Base-by-base conservation (phyloP, 2,329 filamentous ascomycete species). In the Cordyceps javanica region DNA sequence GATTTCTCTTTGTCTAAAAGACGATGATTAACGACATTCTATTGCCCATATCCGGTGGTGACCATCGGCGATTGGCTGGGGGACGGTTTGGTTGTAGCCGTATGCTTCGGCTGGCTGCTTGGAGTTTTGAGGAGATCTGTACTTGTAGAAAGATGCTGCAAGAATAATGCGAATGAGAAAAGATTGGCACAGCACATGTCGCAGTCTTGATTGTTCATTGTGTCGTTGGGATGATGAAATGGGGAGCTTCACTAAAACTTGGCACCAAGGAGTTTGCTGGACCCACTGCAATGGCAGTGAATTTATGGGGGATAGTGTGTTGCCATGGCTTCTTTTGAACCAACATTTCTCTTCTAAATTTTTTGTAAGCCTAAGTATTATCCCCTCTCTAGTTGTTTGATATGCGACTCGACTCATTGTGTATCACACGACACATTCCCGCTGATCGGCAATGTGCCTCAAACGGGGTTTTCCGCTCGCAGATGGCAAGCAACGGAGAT, bases 111-210 rank as follows among this genome's bases (percentile, higher is more conserved):
- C 26, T 34, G 41, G 55, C n/a, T 32, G 14, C 19, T 26, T 7
- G 16, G 26, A 60, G 42, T 44, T 5, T 63, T 52, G 13, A 69
- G 59, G 9, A 68, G 44, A 13, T 53, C 61, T 25, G 70, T 71
- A 16, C 63, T 60, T 11, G 66, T 68, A 10, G 69, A 67, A 14
- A 73, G 57, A 36, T 68, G 56, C 34, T 74, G 72, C 5, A 74
- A 65, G 21, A 72, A 59, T 28, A 73, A 68, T 34, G 68, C 72
- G 58, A 74, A 68, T 5, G 71, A 71, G 25, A 74, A 66, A 52
- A 74, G 64, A 26, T 71, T 60, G 26, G 69, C 70, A 57, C 72
- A 72, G 50, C 66, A 62, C 21, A 58, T 55, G 21, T 70, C 62
- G 60, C 72, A 73, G 49, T 68, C 62, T 46, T 53, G 13, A 59